These are phyloP conservation scores for Gossypioides kirkii DNA, from an alignment of 345 rosid species.

Conservation along the genomic window DNA sequence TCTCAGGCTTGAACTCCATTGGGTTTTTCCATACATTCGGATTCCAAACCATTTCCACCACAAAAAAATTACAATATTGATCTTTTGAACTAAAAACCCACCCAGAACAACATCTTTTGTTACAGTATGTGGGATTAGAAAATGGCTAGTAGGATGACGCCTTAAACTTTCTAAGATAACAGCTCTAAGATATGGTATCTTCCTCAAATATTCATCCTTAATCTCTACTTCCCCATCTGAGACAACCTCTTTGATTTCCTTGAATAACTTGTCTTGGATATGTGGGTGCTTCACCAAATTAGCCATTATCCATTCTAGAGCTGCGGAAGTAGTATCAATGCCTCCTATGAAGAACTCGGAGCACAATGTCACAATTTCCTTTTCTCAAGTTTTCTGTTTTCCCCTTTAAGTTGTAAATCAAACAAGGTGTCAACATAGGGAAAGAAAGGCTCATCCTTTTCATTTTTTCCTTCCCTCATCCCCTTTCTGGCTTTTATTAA, in stretches of 20 bases:
- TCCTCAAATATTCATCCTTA: background rate
- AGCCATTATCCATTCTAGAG: background rate
- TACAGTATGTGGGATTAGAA: background rate
- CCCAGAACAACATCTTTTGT: slow-evolving; percentile 20
- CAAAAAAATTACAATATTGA: too few relatives aligned
- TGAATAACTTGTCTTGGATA: too few relatives aligned
- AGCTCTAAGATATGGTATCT: background rate
- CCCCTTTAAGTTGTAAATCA: background rate
- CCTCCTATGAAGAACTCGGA: background rate
- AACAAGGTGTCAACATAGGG: background rate
- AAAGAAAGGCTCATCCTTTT: too few relatives aligned
- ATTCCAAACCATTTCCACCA: slow-evolving; percentile 24
- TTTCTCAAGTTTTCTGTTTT: too few relatives aligned
- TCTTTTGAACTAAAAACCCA: slow-evolving; percentile 27
- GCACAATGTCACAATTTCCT: background rate
- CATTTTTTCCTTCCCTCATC: too few relatives aligned
- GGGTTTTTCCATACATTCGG: slow-evolving; percentile 33
- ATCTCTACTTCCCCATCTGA: background rate
- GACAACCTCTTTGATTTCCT: too few relatives aligned
- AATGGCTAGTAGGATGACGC: too few relatives aligned
- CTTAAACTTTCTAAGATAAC: background rate
- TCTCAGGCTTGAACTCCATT: slow-evolving; percentile 34
- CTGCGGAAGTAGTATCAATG: background rate
- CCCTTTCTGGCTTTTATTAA: too few relatives aligned
- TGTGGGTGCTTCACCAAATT: too few relatives aligned